Evolutionary conservation across 2,329 filamentous ascomycete genomes (phyloP).

Genomic region (Bipolaris sorokiniana): DNA sequence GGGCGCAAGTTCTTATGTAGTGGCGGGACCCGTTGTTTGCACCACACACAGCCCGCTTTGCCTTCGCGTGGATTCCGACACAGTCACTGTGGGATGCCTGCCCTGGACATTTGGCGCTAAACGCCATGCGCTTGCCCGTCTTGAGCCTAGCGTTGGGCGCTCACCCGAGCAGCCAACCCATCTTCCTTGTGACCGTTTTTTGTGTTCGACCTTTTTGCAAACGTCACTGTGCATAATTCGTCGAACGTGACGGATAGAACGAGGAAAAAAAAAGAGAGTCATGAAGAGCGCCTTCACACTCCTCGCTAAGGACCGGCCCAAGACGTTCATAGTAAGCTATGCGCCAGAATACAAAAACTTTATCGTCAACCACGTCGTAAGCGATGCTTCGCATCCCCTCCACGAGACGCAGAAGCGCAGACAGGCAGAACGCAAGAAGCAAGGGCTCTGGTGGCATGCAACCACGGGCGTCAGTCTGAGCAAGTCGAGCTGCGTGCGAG

Average conservation of each 20-base stretch:
- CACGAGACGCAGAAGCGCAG: slow-evolving; percentile 28
- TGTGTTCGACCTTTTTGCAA: neutral
- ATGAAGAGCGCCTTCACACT: slow-evolving; percentile 24
- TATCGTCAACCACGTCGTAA: slow-evolving; percentile 27
- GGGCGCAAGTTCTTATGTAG: slow-evolving; percentile 20
- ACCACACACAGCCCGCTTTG: slow-evolving; percentile 7
- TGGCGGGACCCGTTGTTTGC: slow-evolving; percentile 22
- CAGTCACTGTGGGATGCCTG: slow-evolving; percentile 23
- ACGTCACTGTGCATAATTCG: slow-evolving; percentile 13
- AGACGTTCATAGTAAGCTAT: slow-evolving; percentile 34
- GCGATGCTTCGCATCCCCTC: slow-evolving; percentile 37
- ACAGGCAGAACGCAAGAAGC: slow-evolving; percentile 22
- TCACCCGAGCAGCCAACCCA: slow-evolving; percentile 8
- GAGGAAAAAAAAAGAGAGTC: slow-evolving; percentile 3
- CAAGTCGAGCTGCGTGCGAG: slow-evolving; percentile 42
- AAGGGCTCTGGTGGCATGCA: slow-evolving; percentile 45
- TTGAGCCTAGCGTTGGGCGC: slow-evolving; percentile 11
- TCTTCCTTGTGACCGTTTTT: neutral
- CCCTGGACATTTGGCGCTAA: slow-evolving; percentile 20
- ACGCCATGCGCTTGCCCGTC: neutral
- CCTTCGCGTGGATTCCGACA: slow-evolving; percentile 18
- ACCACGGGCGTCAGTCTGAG: slow-evolving; percentile 30
- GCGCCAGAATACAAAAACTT: slow-evolving; percentile 32
- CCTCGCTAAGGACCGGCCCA: slow-evolving; percentile 22
- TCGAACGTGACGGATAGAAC: slow-evolving; percentile 1